phyloP scores from a whole-genome alignment of 2,329 filamentous ascomycete genomes.

The Tolypocladium paradoxum region DNA sequence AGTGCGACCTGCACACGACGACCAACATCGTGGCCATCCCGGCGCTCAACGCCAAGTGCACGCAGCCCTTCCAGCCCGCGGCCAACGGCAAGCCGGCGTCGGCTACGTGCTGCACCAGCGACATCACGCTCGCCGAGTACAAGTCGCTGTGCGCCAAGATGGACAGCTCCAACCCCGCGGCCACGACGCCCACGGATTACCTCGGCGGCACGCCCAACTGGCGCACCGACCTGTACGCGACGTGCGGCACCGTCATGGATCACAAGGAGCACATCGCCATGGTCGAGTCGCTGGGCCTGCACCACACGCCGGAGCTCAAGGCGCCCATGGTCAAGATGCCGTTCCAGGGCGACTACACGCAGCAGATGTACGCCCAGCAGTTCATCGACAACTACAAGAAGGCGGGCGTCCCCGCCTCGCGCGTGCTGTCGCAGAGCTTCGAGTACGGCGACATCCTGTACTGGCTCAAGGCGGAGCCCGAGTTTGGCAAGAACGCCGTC shows the following conservation, averaged over 20 bases:
- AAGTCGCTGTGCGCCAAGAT: conserved; percentile 59
- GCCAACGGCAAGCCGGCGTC: conserved; percentile 37
- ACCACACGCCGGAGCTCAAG: conserved; percentile 60
- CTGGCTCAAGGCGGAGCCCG: conserved; percentile 53
- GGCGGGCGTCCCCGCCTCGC: conserved; percentile 37
- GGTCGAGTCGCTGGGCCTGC: conserved; percentile 45
- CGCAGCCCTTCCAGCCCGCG: conserved; percentile 47
- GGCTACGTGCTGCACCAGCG: conserved; percentile 61
- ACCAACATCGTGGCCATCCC: conserved; percentile 55
- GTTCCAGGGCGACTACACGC: conserved; percentile 52
- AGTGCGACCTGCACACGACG: conserved; percentile 59
- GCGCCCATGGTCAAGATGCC: conserved; percentile 61
- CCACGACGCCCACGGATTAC: conserved; percentile 46
- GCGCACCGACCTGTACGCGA: conserved; percentile 55
- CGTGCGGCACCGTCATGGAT: conserved; percentile 51
- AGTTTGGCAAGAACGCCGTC: conserved; percentile 50
- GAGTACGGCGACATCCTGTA: conserved; percentile 52
- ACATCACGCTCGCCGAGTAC: conserved; percentile 59
- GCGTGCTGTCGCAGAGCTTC: conserved; percentile 57
- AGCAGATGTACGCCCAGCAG: conserved; percentile 53
- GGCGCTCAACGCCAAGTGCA: conserved; percentile 54
- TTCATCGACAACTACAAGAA: conserved; percentile 49
- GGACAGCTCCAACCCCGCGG: conserved; percentile 51
- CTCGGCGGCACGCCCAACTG: conserved; percentile 48
- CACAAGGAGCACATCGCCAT: conserved; percentile 52